Base-by-base conservation (phyloP, 1,284 basidiomycete species). In the Puccinia hordei region DNA sequence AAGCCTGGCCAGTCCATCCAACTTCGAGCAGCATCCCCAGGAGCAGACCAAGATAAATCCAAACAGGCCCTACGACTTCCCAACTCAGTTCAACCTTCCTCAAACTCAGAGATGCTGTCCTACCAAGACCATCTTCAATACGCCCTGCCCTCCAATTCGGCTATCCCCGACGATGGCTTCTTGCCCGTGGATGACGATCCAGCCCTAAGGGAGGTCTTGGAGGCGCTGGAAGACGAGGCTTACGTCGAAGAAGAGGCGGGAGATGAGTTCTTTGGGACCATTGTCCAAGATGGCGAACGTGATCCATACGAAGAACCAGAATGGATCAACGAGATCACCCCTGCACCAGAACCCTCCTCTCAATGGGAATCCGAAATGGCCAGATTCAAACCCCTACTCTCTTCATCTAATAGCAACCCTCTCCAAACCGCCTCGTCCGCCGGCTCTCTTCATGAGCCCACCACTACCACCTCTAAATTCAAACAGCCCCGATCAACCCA, bases 191-290 rank as follows among this genome's bases (percentile, higher is more conserved):
- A 77, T 90, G 95, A 77, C 88, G 93, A 99, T 85, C 94, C 94
- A 5, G 94, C 96, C 86, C 88, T 99, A 49, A 89, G 97, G 22
- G 96, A 99, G 86, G 91, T 91, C 0, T 88, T 99, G 44, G 95
- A 98, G 84, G 97, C 97, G 3, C 88, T 99, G 24, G 96, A 99
- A 79, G 95, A 99, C 85, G 94, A 98, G 81, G 95, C 92, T 4
- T 98, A 80, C 12, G 83, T 82, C 9, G 81, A 82, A 9, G 84
- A 85, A 61, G 83, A 82, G 33, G 83, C 83, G 27, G 83, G 84
- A 49, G 84, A 83, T 55, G 84, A 84, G 55, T 84, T 86, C 74
- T 85, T 86, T 68, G 83, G 81, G 13, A 89, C 91, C 81, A 87
- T 95, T 1, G 89, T 95, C 17, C 87, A 86, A 57, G 90, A 90